Conservation (phyloP, 2,329 filamentous ascomycete species). For the Aspergillus puulaauensis region DNA sequence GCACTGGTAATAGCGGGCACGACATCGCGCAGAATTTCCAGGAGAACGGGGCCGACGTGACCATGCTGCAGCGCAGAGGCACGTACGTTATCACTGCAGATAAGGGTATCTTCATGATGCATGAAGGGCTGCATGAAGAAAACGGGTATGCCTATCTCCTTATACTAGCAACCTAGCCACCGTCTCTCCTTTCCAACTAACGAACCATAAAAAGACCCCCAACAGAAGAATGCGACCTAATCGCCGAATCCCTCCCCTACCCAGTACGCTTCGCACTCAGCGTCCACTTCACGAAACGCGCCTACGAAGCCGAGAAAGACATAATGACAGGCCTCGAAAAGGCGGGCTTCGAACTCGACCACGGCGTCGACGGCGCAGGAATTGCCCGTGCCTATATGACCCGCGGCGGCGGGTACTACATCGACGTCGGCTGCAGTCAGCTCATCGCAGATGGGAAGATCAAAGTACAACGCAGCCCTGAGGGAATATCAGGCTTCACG, state of each 20-base stretch:
- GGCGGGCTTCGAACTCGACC: constrained; percentile 47
- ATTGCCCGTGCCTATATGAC: constrained; percentile 47
- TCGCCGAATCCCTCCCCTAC: constrained; percentile 47
- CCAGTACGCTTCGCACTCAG: constrained; percentile 49
- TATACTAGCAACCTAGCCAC: too few species aligned
- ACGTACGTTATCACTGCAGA: constrained; percentile 52
- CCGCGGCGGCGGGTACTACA: constrained; percentile 58
- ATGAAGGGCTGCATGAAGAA: constrained; percentile 49
- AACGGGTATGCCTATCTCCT: constrained; percentile 26
- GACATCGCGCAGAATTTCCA: constrained; percentile 54
- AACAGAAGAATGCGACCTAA: constrained; percentile 53
- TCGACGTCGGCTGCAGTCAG: constrained; percentile 56
- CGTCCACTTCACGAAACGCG: constrained; percentile 42
- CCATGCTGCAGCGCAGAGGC: constrained; percentile 54
- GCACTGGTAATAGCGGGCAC: constrained; percentile 51
- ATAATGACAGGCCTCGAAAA: constrained; percentile 47
- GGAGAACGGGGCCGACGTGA: constrained; percentile 51
- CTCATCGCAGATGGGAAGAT: constrained; percentile 60
- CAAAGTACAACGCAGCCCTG: constrained; percentile 57
- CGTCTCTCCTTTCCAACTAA: neutral
- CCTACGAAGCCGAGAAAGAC: constrained; percentile 43
- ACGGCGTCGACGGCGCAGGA: constrained; percentile 42
- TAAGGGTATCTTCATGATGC: constrained; percentile 46
- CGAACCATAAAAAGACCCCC: constrained; percentile 35
- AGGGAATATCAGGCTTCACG: constrained; percentile 55